A percentile compares a stretch with the other conserved stretches of the same genome.
phyloP scores from a whole-genome alignment of 129 eudicot species.

The Glebionis coronaria region DNA sequence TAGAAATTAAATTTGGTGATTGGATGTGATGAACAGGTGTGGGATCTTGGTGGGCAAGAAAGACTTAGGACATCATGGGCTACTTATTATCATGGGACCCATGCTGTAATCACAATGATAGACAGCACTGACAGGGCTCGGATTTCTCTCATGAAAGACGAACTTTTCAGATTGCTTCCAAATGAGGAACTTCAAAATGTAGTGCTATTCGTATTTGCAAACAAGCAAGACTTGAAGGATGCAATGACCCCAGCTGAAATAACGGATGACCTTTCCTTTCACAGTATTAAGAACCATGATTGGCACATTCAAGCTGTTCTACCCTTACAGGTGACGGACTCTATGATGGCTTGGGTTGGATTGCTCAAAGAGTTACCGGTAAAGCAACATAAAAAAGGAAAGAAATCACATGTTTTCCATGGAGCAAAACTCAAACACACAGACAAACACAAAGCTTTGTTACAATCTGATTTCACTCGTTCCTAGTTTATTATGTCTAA shows the following conservation, averaged over 20 bases:
- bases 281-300: slow-evolving; percentile 89
- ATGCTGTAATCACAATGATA: slow-evolving; percentile 80
- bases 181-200: slow-evolving; percentile 83
- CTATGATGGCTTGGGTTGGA: slow-evolving; percentile 91
- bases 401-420: not conserved
- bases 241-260: slow-evolving; percentile 96
- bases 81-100: slow-evolving; percentile 65
- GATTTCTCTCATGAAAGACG: slow-evolving; percentile 82
- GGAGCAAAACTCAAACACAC: not conserved
- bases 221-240: slow-evolving; percentile 89
- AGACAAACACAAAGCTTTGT: not conserved
- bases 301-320: slow-evolving; percentile 96
- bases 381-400: slow-evolving; percentile 2
- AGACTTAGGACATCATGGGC: too few species aligned
- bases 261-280: slow-evolving; percentile 86
- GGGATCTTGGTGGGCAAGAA: too few species aligned
- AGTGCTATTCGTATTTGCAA: slow-evolving; percentile 76
- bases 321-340: slow-evolving; percentile 91
- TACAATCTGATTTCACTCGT: not conserved
- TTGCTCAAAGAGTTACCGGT: slow-evolving; percentile 64
- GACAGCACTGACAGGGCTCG: slow-evolving; percentile 68
- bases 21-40: too few species aligned
- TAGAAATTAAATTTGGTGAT: too few species aligned
- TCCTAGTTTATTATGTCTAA: not conserved
- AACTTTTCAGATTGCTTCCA: slow-evolving; percentile 72